Evolutionary conservation across 768 basidiomycete species (phyloP), one percentile per base, ranked within the genome.

Genomic region (Lepiota subincarnata): DNA sequence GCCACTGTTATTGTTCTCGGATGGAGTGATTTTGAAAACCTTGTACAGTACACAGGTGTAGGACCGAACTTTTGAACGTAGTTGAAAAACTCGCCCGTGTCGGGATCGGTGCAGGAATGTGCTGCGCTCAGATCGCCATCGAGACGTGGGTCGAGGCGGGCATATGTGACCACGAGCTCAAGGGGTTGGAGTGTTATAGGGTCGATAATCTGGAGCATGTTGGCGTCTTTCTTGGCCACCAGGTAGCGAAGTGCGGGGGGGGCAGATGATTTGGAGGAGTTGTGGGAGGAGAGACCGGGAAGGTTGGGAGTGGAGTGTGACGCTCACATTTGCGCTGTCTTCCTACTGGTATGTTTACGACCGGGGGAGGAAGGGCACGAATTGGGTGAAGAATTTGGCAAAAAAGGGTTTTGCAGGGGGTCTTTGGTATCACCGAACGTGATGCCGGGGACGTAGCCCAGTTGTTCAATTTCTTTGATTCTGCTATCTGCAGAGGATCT

Each of bases 141-240:
- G 11, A 53, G 51, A 18, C 36, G 18, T 2, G 51, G 24, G 51
- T 45, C 42, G 8, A 53, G 22, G 10, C 36, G 42, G 14, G 42
- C 51, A 16, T 45, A 53, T 24, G 24, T 24, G 6, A n/a, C n/a
- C n/a, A 24, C 39, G 19, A 28, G 20, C 26, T 53, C 43, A 24
- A 45, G 35, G 0, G 50, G 41, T 36, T 51, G 20, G 31, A 43
- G 40, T 10, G 43, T 45, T 12, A 45, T 36, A 6, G 51, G 51
- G 6, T 53, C 51, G 24, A 24, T 24, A 5, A 24, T n/a, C 44
- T 2, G 42, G 22, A 53, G 20, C n/a, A n/a, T n/a, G 13, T 45
- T 53, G 3, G 43, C 42, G 28, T 53, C 51, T 35, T 42, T 53
- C 22, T 44, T 45, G 34, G 51, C 51, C 13, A 53, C 51, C 8